Base-by-base conservation (phyloP, 805 yeast species). In the Jamesozyma spencerorum region DNA sequence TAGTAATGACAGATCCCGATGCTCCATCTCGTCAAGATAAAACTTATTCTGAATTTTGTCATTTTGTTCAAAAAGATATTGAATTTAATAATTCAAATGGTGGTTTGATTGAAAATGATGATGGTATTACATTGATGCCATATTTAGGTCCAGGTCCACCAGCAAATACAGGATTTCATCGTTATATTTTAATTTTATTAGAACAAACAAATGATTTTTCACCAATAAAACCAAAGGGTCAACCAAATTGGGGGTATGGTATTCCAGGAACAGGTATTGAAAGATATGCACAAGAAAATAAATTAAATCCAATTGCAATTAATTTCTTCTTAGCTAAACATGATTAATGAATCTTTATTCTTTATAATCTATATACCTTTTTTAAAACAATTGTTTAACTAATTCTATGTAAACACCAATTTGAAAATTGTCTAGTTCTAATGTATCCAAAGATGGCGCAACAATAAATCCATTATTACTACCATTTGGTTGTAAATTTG, bases 71-170 rank as follows among this genome's bases (percentile, higher is more conserved):
- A 17, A 63, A 73, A 2, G 75, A 77, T 51, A 69, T 80, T 51
- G 69, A 62, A 15, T 60, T 66, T 27, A 57, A 62, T n/a, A 44
- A 68, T 6, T 34, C 35, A 1, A 30, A 41, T 10, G 46, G 45
- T 28, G 47, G 45, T 28, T 34, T 18, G 5, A 38, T 38, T 19
- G 26, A 22, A 7, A 37, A 44, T 2, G 37, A 32, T 15, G 15
- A 40, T n/a, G 75, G 71, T 27, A 50, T 42, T 17, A 70, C 67
- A 35, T 46, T 79, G 18, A 51, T 76, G 34, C 63, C 76, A 11
- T 85, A 85, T 58, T 52, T 65, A 48, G 94, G 94, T 1, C 94
- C 95, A 4, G 94, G 74, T 7, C 95, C 95, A 14, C 94, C 95
- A 20, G 72, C 73, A 36, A 75, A 75, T 43, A 81, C 94, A 1